A percentile compares a stretch with the other conserved stretches of the same genome.
Conservation (phyloP, 352 stramenopile genomes). For the Phytopythium montanum region DNA sequence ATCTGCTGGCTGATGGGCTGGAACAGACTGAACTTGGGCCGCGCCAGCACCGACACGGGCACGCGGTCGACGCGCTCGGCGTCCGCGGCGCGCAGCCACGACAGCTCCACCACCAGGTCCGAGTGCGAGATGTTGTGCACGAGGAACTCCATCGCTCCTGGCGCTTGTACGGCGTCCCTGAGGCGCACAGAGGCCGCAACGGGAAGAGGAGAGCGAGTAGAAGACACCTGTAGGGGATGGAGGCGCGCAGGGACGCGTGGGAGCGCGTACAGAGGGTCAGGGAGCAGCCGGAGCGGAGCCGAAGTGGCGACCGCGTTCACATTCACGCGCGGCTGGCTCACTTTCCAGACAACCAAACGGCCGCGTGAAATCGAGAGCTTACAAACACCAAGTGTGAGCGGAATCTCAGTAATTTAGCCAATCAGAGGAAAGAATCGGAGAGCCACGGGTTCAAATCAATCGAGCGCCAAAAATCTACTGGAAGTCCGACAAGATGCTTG, state of each 20-base stretch:
- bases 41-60: slow-evolving; percentile 55
- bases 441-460: not conserved
- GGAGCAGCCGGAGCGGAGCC: not conserved
- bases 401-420: not conserved
- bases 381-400: not conserved
- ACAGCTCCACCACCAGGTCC: slow-evolving; percentile 92
- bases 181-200: not conserved
- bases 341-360: not conserved
- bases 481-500: too few relatives aligned
- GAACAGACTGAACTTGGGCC: slow-evolving; percentile 89
- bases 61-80: slow-evolving; percentile 16
- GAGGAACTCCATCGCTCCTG: slow-evolving; percentile 86
- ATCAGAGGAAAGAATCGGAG: not conserved
- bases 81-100: slow-evolving; percentile 38
- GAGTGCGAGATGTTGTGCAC: slow-evolving; percentile 97
- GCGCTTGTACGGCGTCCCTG: not conserved
- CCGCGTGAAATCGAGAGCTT: not conserved
- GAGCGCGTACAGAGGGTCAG: not conserved
- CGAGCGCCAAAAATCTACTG: not conserved
- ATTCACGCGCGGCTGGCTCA: not conserved
- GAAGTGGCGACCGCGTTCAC: not conserved
- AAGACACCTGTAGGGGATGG: not conserved
- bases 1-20: slow-evolving; percentile 75
- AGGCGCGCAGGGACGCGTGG: not conserved
- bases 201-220: not conserved